Base-by-base conservation (phyloP, 371 early-diverging fungal genomes). In the Apophysomyces ossiformis region DNA sequence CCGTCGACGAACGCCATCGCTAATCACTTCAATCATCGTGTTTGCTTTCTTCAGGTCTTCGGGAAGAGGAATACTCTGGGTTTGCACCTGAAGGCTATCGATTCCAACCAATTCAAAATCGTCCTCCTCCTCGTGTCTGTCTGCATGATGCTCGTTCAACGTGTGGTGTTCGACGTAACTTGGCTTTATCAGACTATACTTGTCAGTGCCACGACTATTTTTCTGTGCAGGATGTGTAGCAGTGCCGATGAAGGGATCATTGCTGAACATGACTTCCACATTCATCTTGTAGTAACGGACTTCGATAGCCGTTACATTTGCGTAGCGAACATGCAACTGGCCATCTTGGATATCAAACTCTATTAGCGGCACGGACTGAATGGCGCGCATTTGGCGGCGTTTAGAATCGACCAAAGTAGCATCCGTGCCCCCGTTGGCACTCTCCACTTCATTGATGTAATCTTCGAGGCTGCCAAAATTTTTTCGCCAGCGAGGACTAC, bases 261-360 rank as follows among this genome's bases (percentile, higher is more conserved):
- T 71, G 0, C 87, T 87, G 63, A 88, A 88, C 82, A 86, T 85
- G 45, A 81, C 80, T 67, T 88, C 89, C n/a, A 84, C 79, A 57
- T 88, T 81, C 64, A 86, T 81, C 38, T 79, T 81, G 56, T 88
- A 86, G 39, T 81, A 87, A 41, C 82, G 76, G 26, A 87, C 73
- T 38, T 76, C 68, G 18, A 85, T 62, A 5, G 73, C 67, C 35
- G 65, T 47, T 3, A 85, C 67, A 12, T 85, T 85, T 11, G 78
- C 72, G 60, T 70, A 71, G 7, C 63, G 68, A 6, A 78, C 41
- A 3, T 69, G 61, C 2, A 82, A 13, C 16, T 70, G 64, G 35
- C 70, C 47, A 11, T 67, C 60, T 3, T 43, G 44, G 9, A 75
- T 61, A 11, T 62, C 60, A 54, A 79, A 72, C 43, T 79, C 76